Conservation (phyloP, 2,329 filamentous ascomycete species). For the Akanthomyces dipterigenus region DNA sequence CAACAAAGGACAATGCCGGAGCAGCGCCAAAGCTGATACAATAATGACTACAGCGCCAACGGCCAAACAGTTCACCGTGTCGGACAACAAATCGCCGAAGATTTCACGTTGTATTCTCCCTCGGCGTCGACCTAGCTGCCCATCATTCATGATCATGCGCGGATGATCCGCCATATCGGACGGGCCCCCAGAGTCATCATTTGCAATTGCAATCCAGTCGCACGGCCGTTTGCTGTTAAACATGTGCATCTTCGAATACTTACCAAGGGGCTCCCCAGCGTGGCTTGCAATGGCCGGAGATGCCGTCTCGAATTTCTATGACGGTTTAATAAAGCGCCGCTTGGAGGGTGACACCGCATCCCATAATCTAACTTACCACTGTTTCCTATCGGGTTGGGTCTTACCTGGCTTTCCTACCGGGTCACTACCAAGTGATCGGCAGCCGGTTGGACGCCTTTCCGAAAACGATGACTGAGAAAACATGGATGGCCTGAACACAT, state of each 20-base stretch:
- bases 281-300: background rate
- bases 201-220: too few species aligned
- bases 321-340: background rate
- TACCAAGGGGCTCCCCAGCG: background rate
- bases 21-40: background rate
- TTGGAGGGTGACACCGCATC: background rate
- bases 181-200: too few species aligned
- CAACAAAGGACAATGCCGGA: background rate
- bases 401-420: background rate
- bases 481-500: background rate
- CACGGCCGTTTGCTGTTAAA: background rate
- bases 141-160: background rate
- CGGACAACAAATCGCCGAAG: background rate
- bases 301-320: background rate
- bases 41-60: background rate
- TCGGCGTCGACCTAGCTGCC: background rate
- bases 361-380: background rate
- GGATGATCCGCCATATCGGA: too few species aligned
- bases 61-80: background rate
- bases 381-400: background rate
- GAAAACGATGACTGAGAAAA: background rate
- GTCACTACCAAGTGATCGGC: background rate
- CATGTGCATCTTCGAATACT: background rate
- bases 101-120: too few species aligned
- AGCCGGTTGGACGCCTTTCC: background rate